Base-by-base conservation (phyloP, 305 asterid genomes). In the Monarda citriodora region DNA sequence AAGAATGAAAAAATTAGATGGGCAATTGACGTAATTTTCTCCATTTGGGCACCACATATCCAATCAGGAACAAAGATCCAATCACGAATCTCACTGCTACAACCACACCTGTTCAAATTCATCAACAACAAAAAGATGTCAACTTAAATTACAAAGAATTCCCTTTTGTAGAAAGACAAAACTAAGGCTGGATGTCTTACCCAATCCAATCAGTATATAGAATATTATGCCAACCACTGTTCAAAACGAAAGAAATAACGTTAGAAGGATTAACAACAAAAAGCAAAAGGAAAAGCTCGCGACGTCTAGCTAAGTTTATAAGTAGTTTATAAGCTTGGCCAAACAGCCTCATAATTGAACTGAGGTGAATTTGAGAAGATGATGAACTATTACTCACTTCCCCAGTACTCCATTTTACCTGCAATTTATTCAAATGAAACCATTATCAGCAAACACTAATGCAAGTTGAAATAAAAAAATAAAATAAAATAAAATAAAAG, bases 371-470 rank as follows among this genome's bases (percentile, higher is more conserved):
- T 50, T 53, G 23, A 51, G 45, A 34, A 29, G 63, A 55, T 22
- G 15, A 25, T n/a, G n/a, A n/a, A 66, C 38, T 49, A 60, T 32
- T 46, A 65, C 75, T 76, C 65, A 71, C 77, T 1, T 65, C 70
- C 75, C 65, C 69, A 79, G 66, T 29, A 72, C 58, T 74, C 12
- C 45, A 71, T 11, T 45, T 63, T 72, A 73, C 95, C 95, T 86
- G 91, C 88, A 78, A 64, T 65, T 23, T 51, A 21, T 58, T 67
- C 69, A 47, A 23, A 12, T 7, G 25, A 57, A 53, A 68, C 29
- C 59, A 71, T n/a, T 32, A 22, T 82, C 64, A 82, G 79, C 64
- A 61, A 72, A 58, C 12, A 41, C 46, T 26, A 41, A 42, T 16
- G 18, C 10, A 42, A 15, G 56, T 37, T 51, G 47, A 56, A 44